Conservation (phyloP, 768 basidiomycete genomes). For the Suillus sp. region DNA sequence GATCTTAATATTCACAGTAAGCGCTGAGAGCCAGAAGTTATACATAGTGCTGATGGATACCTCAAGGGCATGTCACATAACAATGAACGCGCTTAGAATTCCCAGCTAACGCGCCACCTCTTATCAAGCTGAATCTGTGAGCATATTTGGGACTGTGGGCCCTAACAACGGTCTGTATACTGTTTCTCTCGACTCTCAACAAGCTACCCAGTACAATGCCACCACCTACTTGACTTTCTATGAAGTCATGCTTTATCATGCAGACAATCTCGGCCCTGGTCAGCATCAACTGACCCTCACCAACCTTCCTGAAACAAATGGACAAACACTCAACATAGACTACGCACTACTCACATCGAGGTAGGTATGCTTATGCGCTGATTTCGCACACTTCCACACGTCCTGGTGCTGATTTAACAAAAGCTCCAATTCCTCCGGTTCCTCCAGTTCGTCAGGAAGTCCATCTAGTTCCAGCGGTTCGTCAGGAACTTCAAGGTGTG, state of each 20-base stretch:
- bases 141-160: constrained; percentile 45
- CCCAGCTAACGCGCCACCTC: background rate
- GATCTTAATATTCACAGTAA: constrained; percentile 43
- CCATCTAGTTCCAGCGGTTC: background rate
- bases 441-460: background rate
- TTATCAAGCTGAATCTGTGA: constrained; percentile 44
- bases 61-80: constrained; percentile 25
- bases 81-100: background rate
- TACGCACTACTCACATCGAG: constrained; percentile 32
- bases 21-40: constrained; percentile 14
- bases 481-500: constrained; percentile 14
- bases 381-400: background rate
- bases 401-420: constrained; percentile 3
- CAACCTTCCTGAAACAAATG: constrained; percentile 29
- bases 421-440: background rate
- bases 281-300: constrained; percentile 37
- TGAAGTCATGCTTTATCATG: constrained; percentile 36
- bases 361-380: constrained; percentile 15
- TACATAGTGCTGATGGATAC: constrained; percentile 13
- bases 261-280: constrained; percentile 42
- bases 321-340: constrained; percentile 34
- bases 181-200: constrained; percentile 37
- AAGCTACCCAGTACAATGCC: constrained; percentile 8
- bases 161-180: constrained; percentile 37
- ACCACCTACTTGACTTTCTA: constrained; percentile 22